Base-by-base conservation (phyloP, 2,329 filamentous ascomycete species). In the Penicillium sp. region DNA sequence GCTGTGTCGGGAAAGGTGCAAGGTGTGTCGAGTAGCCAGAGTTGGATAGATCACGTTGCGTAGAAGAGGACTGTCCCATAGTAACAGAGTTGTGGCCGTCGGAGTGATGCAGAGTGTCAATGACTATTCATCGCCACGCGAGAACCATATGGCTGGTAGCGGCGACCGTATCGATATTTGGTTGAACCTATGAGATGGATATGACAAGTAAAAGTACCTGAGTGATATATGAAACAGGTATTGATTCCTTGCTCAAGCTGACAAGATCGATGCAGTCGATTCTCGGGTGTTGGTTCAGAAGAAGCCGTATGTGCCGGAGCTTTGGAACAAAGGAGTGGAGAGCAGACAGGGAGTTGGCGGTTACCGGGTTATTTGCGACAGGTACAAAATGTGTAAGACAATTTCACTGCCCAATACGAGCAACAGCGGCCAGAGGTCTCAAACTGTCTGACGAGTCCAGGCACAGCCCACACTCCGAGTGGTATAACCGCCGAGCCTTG, bases 11-110 rank as follows among this genome's bases (percentile, higher is more conserved):
- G 39, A 52, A 55, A 37, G 57, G 54, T 45, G 54, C 39, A 49
- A 52, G 52, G 45, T 57, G 51, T 49, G 61, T 58, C 50, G 57
- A 48, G 41, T 55, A 55, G 47, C 54, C 60, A 50, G 54, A 61
- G 50, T 65, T 62, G 47, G 61, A 60, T 48, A 59, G 56, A 55
- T 67, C 58, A 63, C 67, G 62, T 60, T 70, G 68, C 29, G 68
- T 68, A 40, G 70, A 72, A 40, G 68, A 69, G 56, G 64, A 65
- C 60, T 72, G 70, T 63, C 70, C 70, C 70, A 72, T 72, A 69
- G 64, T 67, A 68, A 57, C 60, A 58, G 44, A 45, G 43, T 54
- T 43, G 40, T 43, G 52, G 52, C 39, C 49, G 49, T 43, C 45
- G 52, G 50, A 54, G 32, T 45, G 48, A 56, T 39, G 51, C 57